Evolutionary conservation across 2,329 filamentous ascomycete species (phyloP).

Genomic region (Lachnellula hyalina): DNA sequence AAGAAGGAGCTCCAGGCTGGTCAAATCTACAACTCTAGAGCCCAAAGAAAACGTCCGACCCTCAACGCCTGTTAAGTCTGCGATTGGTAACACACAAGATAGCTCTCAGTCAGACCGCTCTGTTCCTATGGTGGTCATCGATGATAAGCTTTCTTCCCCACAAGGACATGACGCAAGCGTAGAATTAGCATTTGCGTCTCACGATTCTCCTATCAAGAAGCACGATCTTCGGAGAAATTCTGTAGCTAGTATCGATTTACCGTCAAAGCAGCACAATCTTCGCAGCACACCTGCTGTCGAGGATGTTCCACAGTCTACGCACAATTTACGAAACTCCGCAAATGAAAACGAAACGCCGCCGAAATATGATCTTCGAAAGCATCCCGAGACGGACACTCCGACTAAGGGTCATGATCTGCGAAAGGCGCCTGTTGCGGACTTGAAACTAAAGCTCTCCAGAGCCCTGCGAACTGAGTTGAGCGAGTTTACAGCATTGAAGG

Average conservation of each 20-base stretch:
- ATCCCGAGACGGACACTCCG: constrained; percentile 11
- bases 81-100: constrained; percentile 1
- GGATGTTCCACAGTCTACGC: not conserved
- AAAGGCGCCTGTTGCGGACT: constrained; percentile 15
- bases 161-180: constrained; percentile 29
- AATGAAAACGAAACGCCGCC: not conserved
- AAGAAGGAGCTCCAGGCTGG: constrained; percentile 16
- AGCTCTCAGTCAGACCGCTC: constrained; percentile 10
- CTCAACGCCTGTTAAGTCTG: constrained; percentile 3
- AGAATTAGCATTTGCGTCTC: constrained; percentile 25
- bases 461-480: constrained; percentile 38
- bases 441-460: constrained; percentile 23
- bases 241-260: not conserved
- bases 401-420: constrained; percentile 20
- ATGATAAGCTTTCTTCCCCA: constrained; percentile 14
- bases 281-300: not conserved
- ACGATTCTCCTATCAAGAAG: constrained; percentile 22
- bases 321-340: not conserved
- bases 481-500: constrained; percentile 48
- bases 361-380: not conserved
- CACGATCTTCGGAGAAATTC: constrained; percentile 14
- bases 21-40: constrained; percentile 9
- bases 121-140: constrained; percentile 18
- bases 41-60: constrained; percentile 11
- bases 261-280: constrained; percentile 1